Evolutionary conservation across 768 basidiomycete genomes (phyloP), one percentile per base, ranked within the genome.

Genomic region (Suillus bovinus): DNA sequence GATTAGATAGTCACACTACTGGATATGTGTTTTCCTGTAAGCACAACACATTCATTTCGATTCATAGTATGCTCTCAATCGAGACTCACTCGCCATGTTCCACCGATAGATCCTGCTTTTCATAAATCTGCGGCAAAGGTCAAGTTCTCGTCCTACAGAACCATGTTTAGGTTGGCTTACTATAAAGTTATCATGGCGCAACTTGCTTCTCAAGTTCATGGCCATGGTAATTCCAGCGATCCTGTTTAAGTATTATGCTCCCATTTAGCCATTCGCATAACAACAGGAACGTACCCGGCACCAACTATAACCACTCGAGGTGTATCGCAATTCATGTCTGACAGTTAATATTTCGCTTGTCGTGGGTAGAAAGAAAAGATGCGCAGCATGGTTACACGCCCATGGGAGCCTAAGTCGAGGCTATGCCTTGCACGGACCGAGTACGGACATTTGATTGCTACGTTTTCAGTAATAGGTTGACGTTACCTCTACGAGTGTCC

Each of bases 1-100:
- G 17, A 52, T 41, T 59, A 8, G 9, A 27, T 16, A 42, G 2
- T 10, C 17, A 10, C 54, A 54, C n/a, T 60, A 84, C 84, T 27
- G 82, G 83, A 61, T 85, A 84, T 34, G 82, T 84, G 56, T 84
- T 84, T 62, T 83, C 82, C 84, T 85, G 61, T 14, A 38, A 16
- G 13, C 41, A 29, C 17, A 50, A 34, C 47, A 7, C 14, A 38
- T 29, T 33, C 13, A 24, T 42, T 14, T 49, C n/a, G 50, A 3
- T 6, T n/a, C 49, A 8, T 7, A 24, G 27, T 42, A 16, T 44
- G 42, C 44, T 77, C 76, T 6, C 77, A 77, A 56, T 77, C n/a
- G n/a, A n/a, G 42, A 75, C 81, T 57, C 63, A 86, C 84, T 72
- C 82, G 79, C 84, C 84, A 85, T 52, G 84, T 85, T 58, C 84